These are phyloP conservation scores for Erigeron canadensis DNA, from an alignment of 129 eudicot genomes.

Conservation along the genomic window DNA sequence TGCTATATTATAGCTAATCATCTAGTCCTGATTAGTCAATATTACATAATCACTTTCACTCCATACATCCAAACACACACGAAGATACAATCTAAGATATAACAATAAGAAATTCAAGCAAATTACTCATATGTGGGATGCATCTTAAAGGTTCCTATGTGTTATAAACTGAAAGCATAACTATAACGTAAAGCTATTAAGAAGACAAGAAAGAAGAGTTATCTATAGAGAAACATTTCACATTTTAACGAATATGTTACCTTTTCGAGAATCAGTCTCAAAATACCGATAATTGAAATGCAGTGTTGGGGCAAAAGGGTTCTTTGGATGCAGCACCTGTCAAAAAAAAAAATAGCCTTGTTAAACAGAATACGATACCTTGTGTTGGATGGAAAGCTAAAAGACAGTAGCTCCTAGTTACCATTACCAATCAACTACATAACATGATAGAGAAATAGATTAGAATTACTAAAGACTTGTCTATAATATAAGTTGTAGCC, in stretches of 20 bases:
- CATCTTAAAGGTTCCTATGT: constrained; percentile 6
- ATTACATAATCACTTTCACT: constrained; percentile 3
- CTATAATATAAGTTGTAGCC: background rate
- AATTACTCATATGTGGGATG: background rate
- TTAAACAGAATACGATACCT: constrained; percentile 3
- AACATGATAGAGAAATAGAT: background rate
- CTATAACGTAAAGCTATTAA: constrained; percentile 1
- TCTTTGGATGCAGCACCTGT: constrained; percentile 97
- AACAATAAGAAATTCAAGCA: constrained; percentile 13
- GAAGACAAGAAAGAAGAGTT: constrained; percentile 6
- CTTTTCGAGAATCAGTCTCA: constrained; percentile 98
- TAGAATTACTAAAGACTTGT: background rate
- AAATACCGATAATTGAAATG: constrained; percentile 98
- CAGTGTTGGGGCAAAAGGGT: constrained; percentile 98
- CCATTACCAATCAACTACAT: background rate
- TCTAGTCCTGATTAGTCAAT: background rate
- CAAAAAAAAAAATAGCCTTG: constrained; percentile 17
- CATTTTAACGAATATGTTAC: constrained; percentile 35
- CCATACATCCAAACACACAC: background rate
- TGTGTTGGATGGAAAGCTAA: background rate
- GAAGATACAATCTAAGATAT: constrained; percentile 3
- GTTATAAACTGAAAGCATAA: background rate
- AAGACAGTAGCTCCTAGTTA: background rate
- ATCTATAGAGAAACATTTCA: constrained; percentile 3
- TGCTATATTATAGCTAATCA: background rate